Evolutionary conservation across 1,139 yeast genomes (phyloP), one percentile per base, ranked within the genome.

Genomic region (Saccharomycopsis hybrid): DNA sequence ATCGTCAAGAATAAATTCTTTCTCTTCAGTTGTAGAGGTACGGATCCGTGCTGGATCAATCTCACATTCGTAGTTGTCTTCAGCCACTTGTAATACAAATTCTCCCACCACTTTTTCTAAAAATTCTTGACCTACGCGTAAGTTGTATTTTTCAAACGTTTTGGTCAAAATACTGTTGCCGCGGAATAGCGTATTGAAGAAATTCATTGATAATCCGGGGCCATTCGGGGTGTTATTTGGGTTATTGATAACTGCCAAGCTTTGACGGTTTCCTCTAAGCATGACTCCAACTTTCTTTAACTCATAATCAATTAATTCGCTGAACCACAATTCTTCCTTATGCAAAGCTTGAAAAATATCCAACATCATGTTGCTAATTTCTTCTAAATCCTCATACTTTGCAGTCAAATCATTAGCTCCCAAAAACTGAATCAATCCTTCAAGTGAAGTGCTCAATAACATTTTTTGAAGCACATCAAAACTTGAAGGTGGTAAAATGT

Each of bases 121-220:
- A 60, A 87, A 88, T 55, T 83, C 89, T 55, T 77, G 83, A 0
- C 97, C 97, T 31, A 84, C 73, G 59, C 94, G 70, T 44, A 83
- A 72, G 62, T 85, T 84, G 62, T 82, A 88, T 55, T 78, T 73
- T 59, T 92, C 97, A 48, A 90, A 64, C 0, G 95, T 76, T 62
- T 86, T 87, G 0, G 96, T 82, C 55, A 90, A 73, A 7, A 89
- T 72, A 1, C 95, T 82, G 51, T 87, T 85, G 0, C 97, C 96
- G 57, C 97, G 72, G 61, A 92, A 90, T 25, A 92, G 65, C 0
- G 95, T 81, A 58, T 85, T 85, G 62, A 79, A 78, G 1, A 79
- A 76, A 59, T 78, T 52, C 35, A 37, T 35, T 5, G 55, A 52
- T 11, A 47, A 30, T 24, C 44, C 47, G n/a, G 41, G 36, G 68